phyloP scores from a whole-genome alignment of 1,139 yeast species.

The Candida anutae region DNA sequence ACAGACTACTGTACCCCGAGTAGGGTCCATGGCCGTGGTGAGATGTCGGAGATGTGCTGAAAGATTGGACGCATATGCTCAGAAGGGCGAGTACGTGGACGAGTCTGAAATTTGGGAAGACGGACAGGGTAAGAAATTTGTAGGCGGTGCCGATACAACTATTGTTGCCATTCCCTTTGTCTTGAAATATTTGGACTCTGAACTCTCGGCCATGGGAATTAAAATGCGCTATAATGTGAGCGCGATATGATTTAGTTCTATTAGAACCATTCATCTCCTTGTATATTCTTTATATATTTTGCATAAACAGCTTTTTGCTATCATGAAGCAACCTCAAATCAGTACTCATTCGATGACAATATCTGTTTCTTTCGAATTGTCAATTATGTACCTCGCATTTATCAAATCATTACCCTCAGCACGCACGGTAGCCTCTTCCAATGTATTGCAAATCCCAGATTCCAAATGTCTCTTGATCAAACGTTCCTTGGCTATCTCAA shows the following conservation, averaged over 20 bases:
- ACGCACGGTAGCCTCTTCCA: conserved; percentile 54
- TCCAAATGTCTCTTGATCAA: conserved; percentile 55
- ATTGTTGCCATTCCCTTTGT: conserved; percentile 97
- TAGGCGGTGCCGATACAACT: conserved; percentile 88
- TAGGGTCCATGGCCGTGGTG: conserved; percentile 70
- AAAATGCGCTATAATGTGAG: conserved; percentile 74
- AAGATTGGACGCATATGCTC: conserved; percentile 40
- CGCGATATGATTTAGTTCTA: conserved; percentile 1
- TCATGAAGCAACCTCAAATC: not conserved
- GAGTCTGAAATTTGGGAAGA: conserved; percentile 95
- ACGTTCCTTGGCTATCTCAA: conserved; percentile 21
- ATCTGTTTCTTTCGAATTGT: conserved; percentile 21
- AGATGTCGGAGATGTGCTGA: conserved; percentile 91
- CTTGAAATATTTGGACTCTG: conserved; percentile 89
- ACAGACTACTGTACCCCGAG: conserved; percentile 83
- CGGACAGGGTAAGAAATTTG: conserved; percentile 85
- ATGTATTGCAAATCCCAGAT: conserved; percentile 53
- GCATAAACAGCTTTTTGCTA: not conserved
- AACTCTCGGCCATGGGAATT: conserved; percentile 97
- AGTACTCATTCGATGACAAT: conserved; percentile 4
- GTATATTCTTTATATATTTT: not conserved
- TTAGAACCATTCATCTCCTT: not conserved
- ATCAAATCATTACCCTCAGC: conserved; percentile 62
- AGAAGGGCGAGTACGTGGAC: conserved; percentile 41
- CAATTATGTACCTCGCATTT: conserved; percentile 54